phyloP scores from a whole-genome alignment of 495 filamentous ascomycete genomes.

The Trichodelitschia bisporula region DNA sequence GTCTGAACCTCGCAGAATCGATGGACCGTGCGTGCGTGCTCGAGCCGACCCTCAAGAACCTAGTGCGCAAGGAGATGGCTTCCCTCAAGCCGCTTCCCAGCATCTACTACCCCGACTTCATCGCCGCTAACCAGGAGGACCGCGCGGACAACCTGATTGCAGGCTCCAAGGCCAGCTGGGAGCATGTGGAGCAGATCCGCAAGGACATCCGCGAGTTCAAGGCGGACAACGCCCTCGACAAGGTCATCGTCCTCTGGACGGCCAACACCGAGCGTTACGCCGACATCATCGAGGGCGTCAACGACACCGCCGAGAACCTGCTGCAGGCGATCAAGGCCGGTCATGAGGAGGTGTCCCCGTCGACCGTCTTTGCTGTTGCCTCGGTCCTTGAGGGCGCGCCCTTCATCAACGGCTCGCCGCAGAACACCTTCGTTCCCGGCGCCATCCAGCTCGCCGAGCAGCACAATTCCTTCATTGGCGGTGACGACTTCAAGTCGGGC shows the following conservation, averaged over 20 bases:
- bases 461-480: slow-evolving; percentile 75
- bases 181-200: slow-evolving; percentile 82
- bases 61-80: slow-evolving; percentile 82
- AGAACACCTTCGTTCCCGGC: slow-evolving; percentile 96
- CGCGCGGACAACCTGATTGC: slow-evolving; percentile 79
- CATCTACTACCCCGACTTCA: slow-evolving; percentile 98
- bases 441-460: slow-evolving; percentile 75
- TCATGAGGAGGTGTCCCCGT: slow-evolving; percentile 75
- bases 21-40: slow-evolving; percentile 94
- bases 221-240: slow-evolving; percentile 60
- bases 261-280: slow-evolving; percentile 97
- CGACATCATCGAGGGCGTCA: slow-evolving; percentile 67
- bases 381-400: slow-evolving; percentile 72
- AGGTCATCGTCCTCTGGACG: slow-evolving; percentile 95
- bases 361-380: slow-evolving; percentile 86
- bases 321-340: slow-evolving; percentile 64
- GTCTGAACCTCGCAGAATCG: slow-evolving; percentile 62
- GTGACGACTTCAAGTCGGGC: slow-evolving; percentile 98
- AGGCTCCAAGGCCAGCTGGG: slow-evolving; percentile 59
- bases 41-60: slow-evolving; percentile 71
- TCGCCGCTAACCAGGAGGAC: slow-evolving; percentile 94
- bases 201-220: slow-evolving; percentile 95
- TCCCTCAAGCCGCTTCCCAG: slow-evolving; percentile 72
- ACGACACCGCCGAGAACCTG: slow-evolving; percentile 90
- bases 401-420: slow-evolving; percentile 98